Evolutionary conservation across 805 yeast genomes (phyloP).

Genomic region (Ogataea pilisensis): DNA sequence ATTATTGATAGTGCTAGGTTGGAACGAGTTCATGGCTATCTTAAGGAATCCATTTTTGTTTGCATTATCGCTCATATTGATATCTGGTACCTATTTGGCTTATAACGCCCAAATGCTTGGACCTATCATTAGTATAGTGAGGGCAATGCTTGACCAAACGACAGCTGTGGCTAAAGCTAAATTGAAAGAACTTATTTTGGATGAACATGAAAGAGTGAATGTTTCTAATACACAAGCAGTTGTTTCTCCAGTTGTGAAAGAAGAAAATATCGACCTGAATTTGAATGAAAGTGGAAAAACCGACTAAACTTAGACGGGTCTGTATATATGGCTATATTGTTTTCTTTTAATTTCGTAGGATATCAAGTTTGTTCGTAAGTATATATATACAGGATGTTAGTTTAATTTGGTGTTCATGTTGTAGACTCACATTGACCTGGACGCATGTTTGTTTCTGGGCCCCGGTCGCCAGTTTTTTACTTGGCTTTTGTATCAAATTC

Average conservation of each 20-base stretch:
- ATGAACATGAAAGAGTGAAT: constrained; percentile 32
- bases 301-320: too few relatives aligned
- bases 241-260: neutral
- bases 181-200: constrained; percentile 54
- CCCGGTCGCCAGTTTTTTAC: too few relatives aligned
- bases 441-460: too few relatives aligned
- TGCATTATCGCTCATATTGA: constrained; percentile 50
- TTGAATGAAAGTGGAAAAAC: constrained; percentile 3
- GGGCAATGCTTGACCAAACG: constrained; percentile 55
- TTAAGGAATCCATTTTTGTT: constrained; percentile 83
- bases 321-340: too few relatives aligned
- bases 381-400: too few relatives aligned
- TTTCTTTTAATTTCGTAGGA: too few relatives aligned
- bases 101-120: constrained; percentile 70
- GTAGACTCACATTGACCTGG: too few relatives aligned
- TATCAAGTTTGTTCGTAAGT: too few relatives aligned
- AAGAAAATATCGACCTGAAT: constrained; percentile 11
- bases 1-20: constrained; percentile 73
- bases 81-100: constrained; percentile 62
- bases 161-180: constrained; percentile 54
- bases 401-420: too few relatives aligned
- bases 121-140: constrained; percentile 61
- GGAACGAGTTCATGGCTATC: constrained; percentile 92
- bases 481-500: too few relatives aligned
- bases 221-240: neutral